Evolutionary conservation across 1,284 basidiomycete genomes (phyloP).

Genomic region (Pascua sp.): DNA sequence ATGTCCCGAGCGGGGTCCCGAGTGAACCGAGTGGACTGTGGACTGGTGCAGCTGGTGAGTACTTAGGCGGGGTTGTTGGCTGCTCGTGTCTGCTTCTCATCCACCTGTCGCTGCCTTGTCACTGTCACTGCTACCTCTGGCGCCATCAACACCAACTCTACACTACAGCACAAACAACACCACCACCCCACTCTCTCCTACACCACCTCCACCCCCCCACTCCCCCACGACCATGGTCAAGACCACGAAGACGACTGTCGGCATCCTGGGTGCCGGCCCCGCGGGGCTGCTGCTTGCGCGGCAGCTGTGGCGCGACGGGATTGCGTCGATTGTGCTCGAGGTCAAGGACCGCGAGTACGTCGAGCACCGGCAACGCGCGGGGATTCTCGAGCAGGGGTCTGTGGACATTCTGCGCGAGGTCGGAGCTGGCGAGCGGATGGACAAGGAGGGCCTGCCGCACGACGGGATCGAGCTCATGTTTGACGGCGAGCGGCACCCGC

Average conservation of each 20-base stretch:
- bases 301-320: constrained; percentile 13
- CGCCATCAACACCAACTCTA: no score
- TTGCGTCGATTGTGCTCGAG: constrained; percentile 18
- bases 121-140: no score
- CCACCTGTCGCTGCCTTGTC: no score
- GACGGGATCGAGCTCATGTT: constrained; percentile 22
- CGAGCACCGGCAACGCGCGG: constrained; percentile 22
- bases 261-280: constrained; percentile 21
- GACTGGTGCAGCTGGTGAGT: no score
- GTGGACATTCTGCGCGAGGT: constrained; percentile 18
- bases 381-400: constrained; percentile 21
- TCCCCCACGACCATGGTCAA: constrained; percentile 1
- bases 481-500: constrained; percentile 15
- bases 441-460: constrained; percentile 22
- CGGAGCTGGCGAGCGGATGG: constrained; percentile 17
- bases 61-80: no score
- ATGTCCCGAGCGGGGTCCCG: no score
- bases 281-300: constrained; percentile 20
- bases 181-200: neutral
- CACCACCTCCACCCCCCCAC: neutral
- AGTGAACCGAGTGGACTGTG: no score
- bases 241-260: constrained; percentile 17
- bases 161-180: no score
- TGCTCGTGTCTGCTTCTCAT: no score
- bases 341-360: constrained; percentile 23